A percentile compares a stretch with the other conserved stretches of the same genome.
phyloP scores from a whole-genome alignment of 257 asterid genomes.

The Leonotis leonurus region DNA sequence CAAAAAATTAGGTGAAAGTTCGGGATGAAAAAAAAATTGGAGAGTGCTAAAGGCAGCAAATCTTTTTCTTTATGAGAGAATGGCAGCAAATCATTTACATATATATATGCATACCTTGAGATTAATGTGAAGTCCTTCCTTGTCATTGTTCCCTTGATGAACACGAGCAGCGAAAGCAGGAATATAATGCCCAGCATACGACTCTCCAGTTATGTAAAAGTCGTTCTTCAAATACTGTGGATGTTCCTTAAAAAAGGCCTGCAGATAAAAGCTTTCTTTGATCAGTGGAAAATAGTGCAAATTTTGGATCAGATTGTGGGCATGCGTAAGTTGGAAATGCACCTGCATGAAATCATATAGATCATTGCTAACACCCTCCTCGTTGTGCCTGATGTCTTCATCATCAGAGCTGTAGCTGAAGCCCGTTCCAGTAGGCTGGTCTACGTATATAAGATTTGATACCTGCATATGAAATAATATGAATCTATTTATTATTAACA shows the following conservation, averaged over 20 bases:
- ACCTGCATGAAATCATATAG: conserved; percentile 54
- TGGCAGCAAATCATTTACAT: too few species aligned
- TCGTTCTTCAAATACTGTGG: conserved; percentile 37
- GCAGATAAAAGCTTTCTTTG: background rate
- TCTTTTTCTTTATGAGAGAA: too few species aligned
- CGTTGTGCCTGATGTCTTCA: conserved; percentile 39
- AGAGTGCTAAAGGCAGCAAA: background rate
- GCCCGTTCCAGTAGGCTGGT: conserved; percentile 59
- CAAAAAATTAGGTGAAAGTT: background rate
- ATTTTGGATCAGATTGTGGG: background rate
- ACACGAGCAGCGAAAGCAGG: conserved; percentile 52
- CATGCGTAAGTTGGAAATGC: background rate
- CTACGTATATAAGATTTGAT: conserved; percentile 46
- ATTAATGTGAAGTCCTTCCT: conserved; percentile 39
- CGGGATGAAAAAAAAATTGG: background rate
- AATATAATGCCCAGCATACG: conserved; percentile 55
- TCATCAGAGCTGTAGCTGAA: conserved; percentile 47
- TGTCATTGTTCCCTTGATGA: conserved; percentile 45
- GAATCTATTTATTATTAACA: background rate
- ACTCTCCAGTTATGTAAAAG: conserved; percentile 52
- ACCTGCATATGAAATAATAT: conserved; percentile 22
- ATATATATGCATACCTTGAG: conserved; percentile 31
- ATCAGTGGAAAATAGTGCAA: background rate
- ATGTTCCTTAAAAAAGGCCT: conserved; percentile 49
- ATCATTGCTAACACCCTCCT: conserved; percentile 51